phyloP scores from a whole-genome alignment of 345 rosid genomes.

The Conringia planisiliqua region DNA sequence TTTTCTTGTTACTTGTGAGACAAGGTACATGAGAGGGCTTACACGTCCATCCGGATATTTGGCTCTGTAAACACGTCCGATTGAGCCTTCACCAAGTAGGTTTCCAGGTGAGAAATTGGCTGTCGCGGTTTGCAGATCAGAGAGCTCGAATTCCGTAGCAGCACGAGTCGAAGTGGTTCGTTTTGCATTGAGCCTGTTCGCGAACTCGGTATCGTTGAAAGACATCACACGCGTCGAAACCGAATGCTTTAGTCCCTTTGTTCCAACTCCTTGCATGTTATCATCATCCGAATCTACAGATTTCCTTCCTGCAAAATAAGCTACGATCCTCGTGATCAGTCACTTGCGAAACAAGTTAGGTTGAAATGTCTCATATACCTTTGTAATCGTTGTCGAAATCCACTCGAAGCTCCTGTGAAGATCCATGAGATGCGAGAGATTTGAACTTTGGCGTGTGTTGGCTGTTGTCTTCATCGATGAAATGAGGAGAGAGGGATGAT shows the following conservation, averaged over 20 bases:
- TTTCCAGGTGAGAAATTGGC: constrained; percentile 57
- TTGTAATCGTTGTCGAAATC: constrained; percentile 36
- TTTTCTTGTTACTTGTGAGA: background rate
- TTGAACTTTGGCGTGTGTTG: constrained; percentile 29
- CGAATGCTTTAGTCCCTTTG: constrained; percentile 48
- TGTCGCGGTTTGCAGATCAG: constrained; percentile 70
- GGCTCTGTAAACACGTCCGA: constrained; percentile 82
- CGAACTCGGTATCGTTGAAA: constrained; percentile 51
- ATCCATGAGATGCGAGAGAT: constrained; percentile 39
- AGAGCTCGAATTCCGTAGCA: constrained; percentile 42
- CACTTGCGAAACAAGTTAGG: constrained; percentile 9
- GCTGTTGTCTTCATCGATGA: constrained; percentile 63
- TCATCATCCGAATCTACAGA: constrained; percentile 44
- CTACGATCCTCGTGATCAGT: background rate
- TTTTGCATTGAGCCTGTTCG: constrained; percentile 48
- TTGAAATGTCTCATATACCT: constrained; percentile 36
- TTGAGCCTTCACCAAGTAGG: constrained; percentile 73
- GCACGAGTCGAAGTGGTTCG: constrained; percentile 53
- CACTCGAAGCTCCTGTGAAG: constrained; percentile 38
- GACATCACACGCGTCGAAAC: constrained; percentile 43
- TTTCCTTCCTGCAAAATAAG: constrained; percentile 44
- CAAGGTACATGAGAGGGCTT: background rate
- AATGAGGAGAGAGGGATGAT: constrained; percentile 56
- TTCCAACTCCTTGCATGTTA: constrained; percentile 43
- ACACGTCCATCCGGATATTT: constrained; percentile 75